Conservation (phyloP, 306 rosid species). For the Begonia masoniana region DNA sequence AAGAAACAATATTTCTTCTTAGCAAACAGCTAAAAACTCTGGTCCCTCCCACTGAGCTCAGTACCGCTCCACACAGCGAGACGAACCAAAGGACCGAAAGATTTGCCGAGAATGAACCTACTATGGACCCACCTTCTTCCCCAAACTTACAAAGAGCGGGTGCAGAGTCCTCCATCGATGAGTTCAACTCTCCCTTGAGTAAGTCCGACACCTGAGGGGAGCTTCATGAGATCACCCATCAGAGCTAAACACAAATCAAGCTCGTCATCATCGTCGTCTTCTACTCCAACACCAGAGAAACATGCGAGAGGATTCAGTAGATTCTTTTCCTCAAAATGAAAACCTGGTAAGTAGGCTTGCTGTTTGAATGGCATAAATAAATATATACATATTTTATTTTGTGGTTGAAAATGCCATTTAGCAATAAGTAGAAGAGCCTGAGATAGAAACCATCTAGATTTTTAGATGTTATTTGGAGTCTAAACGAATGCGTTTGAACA, state of each 20-base stretch:
- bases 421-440: conserved; percentile 26
- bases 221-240: conserved; percentile 43
- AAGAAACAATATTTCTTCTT: conserved; percentile 89
- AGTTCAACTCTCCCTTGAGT: conserved; percentile 31
- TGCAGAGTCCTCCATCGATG: conserved; percentile 47
- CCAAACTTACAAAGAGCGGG: conserved; percentile 25
- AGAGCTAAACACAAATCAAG: conserved; percentile 47
- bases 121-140: conserved; percentile 34
- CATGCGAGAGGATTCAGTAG: conserved; percentile 75
- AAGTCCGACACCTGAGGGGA: conserved; percentile 51
- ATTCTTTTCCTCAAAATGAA: conserved; percentile 86
- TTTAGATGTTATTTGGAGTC: conserved; percentile 17
- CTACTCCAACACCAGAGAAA: conserved; percentile 80
- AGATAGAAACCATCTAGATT: conserved; percentile 13
- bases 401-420: conserved; percentile 12
- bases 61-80: conserved; percentile 34
- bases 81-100: conserved; percentile 41
- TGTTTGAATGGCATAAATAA: conserved; percentile 13
- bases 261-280: conserved; percentile 51
- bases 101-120: conserved; percentile 31
- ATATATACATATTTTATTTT: conserved; percentile 1
- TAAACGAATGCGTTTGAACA: conserved; percentile 22
- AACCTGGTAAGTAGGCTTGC: conserved; percentile 49
- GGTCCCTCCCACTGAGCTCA: conserved; percentile 58
- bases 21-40: conserved; percentile 80